A percentile compares a stretch with the other conserved stretches of the same genome.
phyloP scores from a whole-genome alignment of 2,329 filamentous ascomycete genomes.

The Paracoccidioides lutzii region DNA sequence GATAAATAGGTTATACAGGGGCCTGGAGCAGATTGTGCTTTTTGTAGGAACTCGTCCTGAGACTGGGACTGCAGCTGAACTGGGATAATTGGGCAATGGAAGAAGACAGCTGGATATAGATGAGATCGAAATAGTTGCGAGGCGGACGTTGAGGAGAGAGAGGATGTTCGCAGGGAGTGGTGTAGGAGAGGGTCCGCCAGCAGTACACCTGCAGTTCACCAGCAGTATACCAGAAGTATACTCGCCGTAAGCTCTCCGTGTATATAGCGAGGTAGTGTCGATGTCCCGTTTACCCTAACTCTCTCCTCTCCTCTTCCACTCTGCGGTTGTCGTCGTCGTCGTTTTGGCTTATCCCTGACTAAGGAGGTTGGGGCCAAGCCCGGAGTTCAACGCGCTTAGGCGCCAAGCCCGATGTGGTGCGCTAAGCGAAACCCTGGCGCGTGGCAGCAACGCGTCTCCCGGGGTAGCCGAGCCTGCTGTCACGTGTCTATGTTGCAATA shows the following conservation, averaged over 20 bases:
- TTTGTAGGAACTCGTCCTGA: too few relatives aligned
- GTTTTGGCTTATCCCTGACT: neutral
- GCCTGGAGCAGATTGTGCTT: neutral
- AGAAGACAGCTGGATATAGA: conserved; percentile 2
- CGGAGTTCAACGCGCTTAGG: conserved; percentile 2
- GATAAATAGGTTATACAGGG: conserved; percentile 1
- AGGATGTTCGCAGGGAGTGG: neutral
- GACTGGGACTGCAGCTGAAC: neutral
- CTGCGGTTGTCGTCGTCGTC: too few relatives aligned
- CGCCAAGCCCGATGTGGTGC: conserved; percentile 2
- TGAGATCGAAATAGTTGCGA: conserved; percentile 2
- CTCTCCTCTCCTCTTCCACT: too few relatives aligned
- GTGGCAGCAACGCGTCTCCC: neutral
- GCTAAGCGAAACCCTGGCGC: conserved; percentile 2
- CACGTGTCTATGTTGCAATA: neutral
- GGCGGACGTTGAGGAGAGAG: neutral
- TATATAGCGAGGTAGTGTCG: too few relatives aligned
- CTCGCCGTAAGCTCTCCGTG: too few relatives aligned
- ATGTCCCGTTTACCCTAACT: too few relatives aligned
- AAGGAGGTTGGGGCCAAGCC: conserved; percentile 6
- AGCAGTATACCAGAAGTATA: neutral
- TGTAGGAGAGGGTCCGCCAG: neutral
- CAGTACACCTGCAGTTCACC: neutral
- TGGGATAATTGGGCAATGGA: conserved; percentile 1
- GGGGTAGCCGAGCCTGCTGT: neutral